Base-by-base conservation (phyloP, 345 rosid species). In the Excoecaria cochinchinensis region DNA sequence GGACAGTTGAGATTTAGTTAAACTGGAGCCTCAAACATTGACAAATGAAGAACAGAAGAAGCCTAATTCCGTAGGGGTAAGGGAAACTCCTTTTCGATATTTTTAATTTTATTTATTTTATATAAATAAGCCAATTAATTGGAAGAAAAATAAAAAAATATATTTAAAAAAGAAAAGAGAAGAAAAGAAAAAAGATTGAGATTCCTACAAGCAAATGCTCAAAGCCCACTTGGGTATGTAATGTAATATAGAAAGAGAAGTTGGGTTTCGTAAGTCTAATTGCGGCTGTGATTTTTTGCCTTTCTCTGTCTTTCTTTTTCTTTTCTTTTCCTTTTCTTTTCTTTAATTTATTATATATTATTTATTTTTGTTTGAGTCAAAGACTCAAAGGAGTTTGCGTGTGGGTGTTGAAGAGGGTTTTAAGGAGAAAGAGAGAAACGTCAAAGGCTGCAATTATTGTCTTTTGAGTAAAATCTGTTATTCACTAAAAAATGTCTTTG, bases 391-490 rank as follows among this genome's bases (percentile, higher is more conserved):
- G 81, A 85, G 88, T 61, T 85, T 86, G 91, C 90, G 91, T 84
- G 91, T 82, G 85, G 86, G 81, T 78, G 86, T 77, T 69, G 77
- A 77, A 81, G 89, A 83, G 78, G 81, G 71, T 77, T 82, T 79
- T 17, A 61, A 22, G 87, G 85, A 66, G 83, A 0, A 75, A 77
- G 79, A 71, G 68, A 79, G 88, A 83, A 83, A 82, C 89, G 88
- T 88, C 88, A 87, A 85, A 84, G 89, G 77, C 82, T 78, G 85
- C 89, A 84, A 90, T 85, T 76, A 88, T 90, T 84, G 86, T 74
- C 77, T 77, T 86, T 86, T 81, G 81, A 82, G 86, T 72, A 86
- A 79, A 72, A 66, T 60, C 76, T 74, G 75, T 69, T 78, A 65
- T 73, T 69, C n/a, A 44, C 79, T 75, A 79, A 73, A 31, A 80